Conservation (phyloP, 441 rosid genomes). For the Mallotus japonicus region DNA sequence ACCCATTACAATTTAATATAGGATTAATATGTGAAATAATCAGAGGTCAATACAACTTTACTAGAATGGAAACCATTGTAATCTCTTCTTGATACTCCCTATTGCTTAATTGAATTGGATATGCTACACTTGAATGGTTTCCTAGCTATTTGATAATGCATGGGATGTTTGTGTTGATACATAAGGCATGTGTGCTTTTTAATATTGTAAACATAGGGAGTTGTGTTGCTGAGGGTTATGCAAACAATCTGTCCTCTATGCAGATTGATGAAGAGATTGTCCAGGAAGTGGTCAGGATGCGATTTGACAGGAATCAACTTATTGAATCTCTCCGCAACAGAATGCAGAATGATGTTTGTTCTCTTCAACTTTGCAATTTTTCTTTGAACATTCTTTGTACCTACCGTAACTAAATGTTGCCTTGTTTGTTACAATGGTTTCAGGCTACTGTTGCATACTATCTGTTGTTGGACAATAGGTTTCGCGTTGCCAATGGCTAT, state of each 20-base stretch:
- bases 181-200: neutral
- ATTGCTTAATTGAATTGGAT: neutral
- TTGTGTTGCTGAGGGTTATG: neutral
- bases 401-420: slow-evolving; percentile 14
- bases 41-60: neutral
- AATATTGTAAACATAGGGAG: slow-evolving; percentile 3
- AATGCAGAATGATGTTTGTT: slow-evolving; percentile 74
- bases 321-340: slow-evolving; percentile 84
- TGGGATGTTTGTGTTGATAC: neutral
- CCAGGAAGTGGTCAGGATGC: slow-evolving; percentile 81
- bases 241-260: slow-evolving; percentile 19
- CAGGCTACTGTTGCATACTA: slow-evolving; percentile 98
- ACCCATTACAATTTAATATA: neutral
- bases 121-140: neutral
- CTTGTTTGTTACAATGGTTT: slow-evolving; percentile 25
- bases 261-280: slow-evolving; percentile 97
- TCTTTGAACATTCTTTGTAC: neutral
- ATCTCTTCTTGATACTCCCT: neutral
- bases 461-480: slow-evolving; percentile 80
- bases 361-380: slow-evolving; percentile 10
- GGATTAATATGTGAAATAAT: neutral
- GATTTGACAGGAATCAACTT: slow-evolving; percentile 75
- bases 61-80: neutral
- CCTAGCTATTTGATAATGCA: neutral
- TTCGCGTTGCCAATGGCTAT: slow-evolving; percentile 92